These are phyloP conservation scores for Trichoderma asperelloides DNA, from an alignment of 495 filamentous ascomycete genomes.

Conservation along the genomic window DNA sequence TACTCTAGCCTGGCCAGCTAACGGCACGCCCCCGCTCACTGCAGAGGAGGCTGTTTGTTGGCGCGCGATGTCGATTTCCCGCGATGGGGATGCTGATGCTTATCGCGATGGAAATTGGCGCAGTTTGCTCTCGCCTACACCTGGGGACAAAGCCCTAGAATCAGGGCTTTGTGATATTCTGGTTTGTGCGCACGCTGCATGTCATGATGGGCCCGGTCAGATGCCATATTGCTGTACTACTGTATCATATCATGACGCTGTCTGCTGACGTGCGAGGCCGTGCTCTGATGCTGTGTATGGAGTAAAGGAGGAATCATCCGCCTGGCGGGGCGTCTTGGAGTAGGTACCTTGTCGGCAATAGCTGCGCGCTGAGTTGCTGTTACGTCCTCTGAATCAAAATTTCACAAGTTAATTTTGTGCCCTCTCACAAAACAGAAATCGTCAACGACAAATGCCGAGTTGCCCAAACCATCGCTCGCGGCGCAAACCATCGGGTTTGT, in stretches of 20 bases:
- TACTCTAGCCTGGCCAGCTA: background rate
- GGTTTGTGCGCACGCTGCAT: background rate
- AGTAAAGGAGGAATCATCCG: background rate
- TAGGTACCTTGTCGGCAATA: background rate
- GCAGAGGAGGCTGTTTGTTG: background rate
- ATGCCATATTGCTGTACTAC: too few species aligned
- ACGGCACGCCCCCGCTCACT: conserved; percentile 1
- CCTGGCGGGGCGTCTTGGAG: too few species aligned
- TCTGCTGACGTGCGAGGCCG: background rate
- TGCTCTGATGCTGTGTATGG: background rate
- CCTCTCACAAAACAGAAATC: background rate
- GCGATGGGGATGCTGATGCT: background rate
- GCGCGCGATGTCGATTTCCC: background rate
- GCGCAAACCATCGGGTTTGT: background rate
- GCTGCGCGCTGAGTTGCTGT: background rate
- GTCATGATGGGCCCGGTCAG: background rate
- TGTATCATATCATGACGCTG: background rate
- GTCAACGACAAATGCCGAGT: background rate
- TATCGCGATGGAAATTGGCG: conserved; percentile 4
- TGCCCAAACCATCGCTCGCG: background rate
- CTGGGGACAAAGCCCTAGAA: background rate
- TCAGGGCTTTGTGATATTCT: background rate
- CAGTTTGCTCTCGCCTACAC: background rate
- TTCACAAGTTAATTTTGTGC: background rate
- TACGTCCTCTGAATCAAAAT: background rate